phyloP scores from a whole-genome alignment of 495 filamentous ascomycete genomes.

The Stereocaulon alpinum region DNA sequence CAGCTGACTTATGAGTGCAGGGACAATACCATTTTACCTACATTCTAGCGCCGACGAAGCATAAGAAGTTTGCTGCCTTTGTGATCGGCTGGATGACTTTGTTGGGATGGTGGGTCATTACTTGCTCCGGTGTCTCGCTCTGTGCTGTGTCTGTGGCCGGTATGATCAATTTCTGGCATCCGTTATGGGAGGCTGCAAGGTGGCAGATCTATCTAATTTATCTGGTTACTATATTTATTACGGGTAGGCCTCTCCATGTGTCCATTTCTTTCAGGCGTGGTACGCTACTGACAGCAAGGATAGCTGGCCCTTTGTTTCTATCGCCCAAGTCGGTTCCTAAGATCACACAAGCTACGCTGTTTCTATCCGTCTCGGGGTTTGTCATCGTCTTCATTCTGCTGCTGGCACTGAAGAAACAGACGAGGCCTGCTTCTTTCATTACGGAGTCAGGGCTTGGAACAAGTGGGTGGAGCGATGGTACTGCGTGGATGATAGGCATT shows the following conservation, averaged over 20 bases:
- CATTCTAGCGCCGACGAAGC: constrained; percentile 22
- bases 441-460: constrained; percentile 18
- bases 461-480: constrained; percentile 29
- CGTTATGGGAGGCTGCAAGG: constrained; percentile 17
- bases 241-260: constrained; percentile 2
- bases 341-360: constrained; percentile 19
- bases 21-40: constrained; percentile 30
- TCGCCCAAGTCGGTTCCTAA: constrained; percentile 17
- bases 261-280: background rate
- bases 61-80: constrained; percentile 23
- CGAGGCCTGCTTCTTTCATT: constrained; percentile 16
- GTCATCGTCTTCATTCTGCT: constrained; percentile 21
- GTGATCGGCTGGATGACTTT: constrained; percentile 30
- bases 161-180: constrained; percentile 24
- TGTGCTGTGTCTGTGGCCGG: constrained; percentile 18
- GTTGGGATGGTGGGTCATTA: constrained; percentile 31
- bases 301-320: constrained; percentile 24
- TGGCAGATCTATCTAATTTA: constrained; percentile 30
- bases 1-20: constrained; percentile 2
- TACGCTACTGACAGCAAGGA: background rate
- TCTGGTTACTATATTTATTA: constrained; percentile 12
- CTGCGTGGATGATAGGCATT: constrained; percentile 30
- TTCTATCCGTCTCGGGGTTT: constrained; percentile 22
- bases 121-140: constrained; percentile 25
- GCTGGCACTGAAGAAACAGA: constrained; percentile 22